Evolutionary conservation across 2,329 filamentous ascomycete species (phyloP), one percentile per base, ranked within the genome.

Genomic region (Nigrograna mackinnonii): DNA sequence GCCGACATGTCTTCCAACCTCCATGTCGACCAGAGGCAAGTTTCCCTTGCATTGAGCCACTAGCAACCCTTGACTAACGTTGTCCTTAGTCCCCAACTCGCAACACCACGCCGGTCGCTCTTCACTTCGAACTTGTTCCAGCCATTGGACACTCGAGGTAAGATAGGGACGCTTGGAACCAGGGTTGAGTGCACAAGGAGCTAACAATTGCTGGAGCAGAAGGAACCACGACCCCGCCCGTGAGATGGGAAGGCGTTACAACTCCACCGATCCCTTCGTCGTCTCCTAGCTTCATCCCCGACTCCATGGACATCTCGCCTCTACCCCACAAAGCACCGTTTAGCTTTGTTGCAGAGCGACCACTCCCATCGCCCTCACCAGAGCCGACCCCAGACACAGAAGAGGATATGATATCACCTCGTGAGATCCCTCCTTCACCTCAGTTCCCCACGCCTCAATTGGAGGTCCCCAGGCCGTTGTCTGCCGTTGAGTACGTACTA

Each of bases 1-100:
- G 91, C 91, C 49, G 94, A 99, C 72, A 79, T 97, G 58, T 96
- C 91, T 44, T 91, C 96, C 67, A 99, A 97, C 76, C 95, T 97
- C 68, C 88, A 92, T 66, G 88, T 97, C 67, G 91, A 96, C 71
- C 90, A 87, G 64, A 96, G 91, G 92, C 80, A 18, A 21, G 24
- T 42, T 39, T 50, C 55, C 59, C 54, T 58, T 74, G 47, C 49
- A 49, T 50, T 22, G 37, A 40, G 54, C 24, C 37, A 26, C 43
- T 46, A 46, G 50, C 35, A 33, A 50, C 24, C 45, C 32, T 36
- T 41, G 48, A 44, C 60, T 79, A 56, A 79, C 67, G 53, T 58
- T 67, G 55, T 61, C 54, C 61, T 43, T 69, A 95, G 90, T 70
- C 90, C 90, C 22, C 85, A 88, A 68, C 79, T 91, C 54, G 86